phyloP scores from a whole-genome alignment of 768 basidiomycete species.

The Termitomyces sp. region DNA sequence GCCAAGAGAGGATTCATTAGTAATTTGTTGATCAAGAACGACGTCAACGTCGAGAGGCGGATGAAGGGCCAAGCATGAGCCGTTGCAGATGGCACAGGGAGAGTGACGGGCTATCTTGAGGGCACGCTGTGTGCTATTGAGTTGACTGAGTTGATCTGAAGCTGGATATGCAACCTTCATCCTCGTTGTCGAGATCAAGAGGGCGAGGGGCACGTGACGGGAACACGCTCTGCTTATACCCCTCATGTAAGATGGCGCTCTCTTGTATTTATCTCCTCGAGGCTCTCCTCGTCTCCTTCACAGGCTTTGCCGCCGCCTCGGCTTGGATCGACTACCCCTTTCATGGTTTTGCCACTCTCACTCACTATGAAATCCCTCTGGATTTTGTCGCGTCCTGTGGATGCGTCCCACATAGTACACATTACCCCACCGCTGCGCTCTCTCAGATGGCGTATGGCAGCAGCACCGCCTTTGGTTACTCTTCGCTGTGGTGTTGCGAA shows the following conservation, averaged over 20 bases:
- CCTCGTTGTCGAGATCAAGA: neutral
- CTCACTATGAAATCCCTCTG: conserved; percentile 61
- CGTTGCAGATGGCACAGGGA: conserved; percentile 58
- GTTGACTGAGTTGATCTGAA: conserved; percentile 44
- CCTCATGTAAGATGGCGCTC: neutral
- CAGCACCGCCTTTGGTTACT: conserved; percentile 56
- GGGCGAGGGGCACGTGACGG: conserved; percentile 4
- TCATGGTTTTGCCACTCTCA: conserved; percentile 68
- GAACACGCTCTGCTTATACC: neutral
- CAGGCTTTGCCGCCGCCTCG: conserved; percentile 4
- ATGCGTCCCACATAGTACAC: conserved; percentile 62
- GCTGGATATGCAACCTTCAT: conserved; percentile 73
- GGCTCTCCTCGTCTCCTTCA: neutral
- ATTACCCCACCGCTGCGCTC: conserved; percentile 78
- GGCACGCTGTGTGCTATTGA: conserved; percentile 47
- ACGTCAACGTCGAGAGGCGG: conserved; percentile 59
- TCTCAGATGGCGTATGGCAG: conserved; percentile 80
- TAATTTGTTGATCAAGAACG: conserved; percentile 46
- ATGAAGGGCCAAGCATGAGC: conserved; percentile 65
- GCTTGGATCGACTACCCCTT: conserved; percentile 64
- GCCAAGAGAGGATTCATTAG: conserved; percentile 46
- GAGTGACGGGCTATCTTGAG: conserved; percentile 86
- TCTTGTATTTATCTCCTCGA: conserved; percentile 7
- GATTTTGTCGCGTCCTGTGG: conserved; percentile 73
- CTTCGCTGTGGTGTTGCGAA: conserved; percentile 1